Evolutionary conservation across 1,139 yeast genomes (phyloP).

Genomic region (Eremothecium gossypii): DNA sequence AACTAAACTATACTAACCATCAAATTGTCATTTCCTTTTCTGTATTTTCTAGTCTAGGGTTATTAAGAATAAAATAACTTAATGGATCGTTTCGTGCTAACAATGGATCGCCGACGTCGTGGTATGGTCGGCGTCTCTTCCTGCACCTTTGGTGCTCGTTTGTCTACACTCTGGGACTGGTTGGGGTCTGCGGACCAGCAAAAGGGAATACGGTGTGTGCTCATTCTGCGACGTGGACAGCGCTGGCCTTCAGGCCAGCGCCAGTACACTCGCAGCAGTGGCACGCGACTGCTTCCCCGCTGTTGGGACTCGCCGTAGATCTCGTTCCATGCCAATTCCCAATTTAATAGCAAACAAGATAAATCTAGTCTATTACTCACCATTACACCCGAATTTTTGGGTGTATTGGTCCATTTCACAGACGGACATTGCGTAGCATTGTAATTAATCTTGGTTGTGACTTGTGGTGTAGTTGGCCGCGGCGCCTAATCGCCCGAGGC

Average conservation of each 20-base stretch:
- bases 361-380: slow-evolving; percentile 62
- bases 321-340: slow-evolving; percentile 62
- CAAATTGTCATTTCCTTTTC: slow-evolving; percentile 16
- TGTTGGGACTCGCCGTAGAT: background rate
- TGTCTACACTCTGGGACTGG: slow-evolving; percentile 96
- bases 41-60: slow-evolving; percentile 29
- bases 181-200: slow-evolving; percentile 18
- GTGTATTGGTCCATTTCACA: slow-evolving; percentile 61
- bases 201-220: slow-evolving; percentile 6
- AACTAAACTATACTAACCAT: slow-evolving; percentile 39
- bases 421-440: slow-evolving; percentile 30
- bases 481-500: too few species aligned
- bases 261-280: too few species aligned
- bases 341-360: slow-evolving; percentile 96
- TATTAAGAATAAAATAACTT: slow-evolving; percentile 19
- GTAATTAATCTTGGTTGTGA: too few species aligned
- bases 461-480: too few species aligned
- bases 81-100: slow-evolving; percentile 14
- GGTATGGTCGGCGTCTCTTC: background rate
- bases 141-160: slow-evolving; percentile 23
- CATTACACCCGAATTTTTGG: slow-evolving; percentile 39
- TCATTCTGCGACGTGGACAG: slow-evolving; percentile 4
- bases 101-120: background rate
- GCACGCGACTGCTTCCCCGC: background rate
- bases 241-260: background rate